Evolutionary conservation across 768 basidiomycete genomes (phyloP), one percentile per base, ranked within the genome.

Genomic region (Gymnopilus junonius): DNA sequence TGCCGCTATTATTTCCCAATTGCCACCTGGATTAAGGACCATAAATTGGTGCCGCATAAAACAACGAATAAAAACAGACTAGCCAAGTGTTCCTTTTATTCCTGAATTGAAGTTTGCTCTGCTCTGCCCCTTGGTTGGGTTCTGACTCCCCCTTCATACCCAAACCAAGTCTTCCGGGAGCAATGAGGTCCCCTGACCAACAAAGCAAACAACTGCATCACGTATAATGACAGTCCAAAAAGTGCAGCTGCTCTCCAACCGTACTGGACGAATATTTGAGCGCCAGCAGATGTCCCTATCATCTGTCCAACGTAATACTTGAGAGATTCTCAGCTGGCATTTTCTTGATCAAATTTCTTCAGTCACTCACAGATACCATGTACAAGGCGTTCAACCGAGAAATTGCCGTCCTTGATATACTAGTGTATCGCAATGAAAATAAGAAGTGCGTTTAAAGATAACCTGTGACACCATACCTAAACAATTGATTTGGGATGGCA

Each of bases 251-350:
- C 80, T 14, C 83, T 80, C 89, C 89, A 91, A 8, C 91, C 91
- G 60, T 84, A 74, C n/a, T 76, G 64, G 21, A 86, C 80, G 73
- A 90, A 92, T 3, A 92, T 81, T n/a, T 79, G 68, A 0, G 89
- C 86, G 23, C 89, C 86, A 0, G 86, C 85, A 0, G 86, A 79
- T 1, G 90, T 90, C 11, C 91, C 91, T 69, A 88, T 86, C 15
- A 91, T 85, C 75, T 91, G 89, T 0, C 91, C 91, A n/a, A 87
- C 78, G 71, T 89, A 89, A 23, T 86, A 70, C 79, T 80, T n/a
- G n/a, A n/a, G 50, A 54, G 6, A 21, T 35, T 4, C 15, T 53
- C 1, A 21, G 40, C 20, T 25, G 2, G 2, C 1, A 11, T 10
- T 25, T 31, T 46, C 15, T 55, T 7, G 20, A 42, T 37, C 21